phyloP scores from a whole-genome alignment of 2,329 filamentous ascomycete species.

The Fusarium bactridioides region DNA sequence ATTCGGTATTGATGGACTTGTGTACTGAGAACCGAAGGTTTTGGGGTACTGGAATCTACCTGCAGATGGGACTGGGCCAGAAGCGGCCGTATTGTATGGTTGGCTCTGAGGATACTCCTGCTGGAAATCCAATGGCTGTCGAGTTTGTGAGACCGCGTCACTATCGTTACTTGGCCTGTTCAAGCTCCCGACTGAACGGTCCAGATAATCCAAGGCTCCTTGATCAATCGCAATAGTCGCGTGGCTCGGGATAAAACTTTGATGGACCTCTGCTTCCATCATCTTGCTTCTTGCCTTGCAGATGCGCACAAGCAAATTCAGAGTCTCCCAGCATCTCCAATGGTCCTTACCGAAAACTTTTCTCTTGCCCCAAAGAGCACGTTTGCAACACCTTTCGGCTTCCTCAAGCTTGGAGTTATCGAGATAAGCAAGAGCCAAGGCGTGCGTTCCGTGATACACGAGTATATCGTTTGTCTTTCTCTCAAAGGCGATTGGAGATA shows the following conservation, averaged over 20 bases:
- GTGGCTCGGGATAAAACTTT: not conserved
- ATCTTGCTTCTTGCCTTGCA: not conserved
- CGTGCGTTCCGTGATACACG: not conserved
- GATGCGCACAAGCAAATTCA: not conserved
- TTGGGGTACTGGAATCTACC: not conserved
- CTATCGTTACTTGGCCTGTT: accelerated
- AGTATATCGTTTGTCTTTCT: not conserved
- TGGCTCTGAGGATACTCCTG: not conserved
- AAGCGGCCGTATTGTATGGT: not conserved
- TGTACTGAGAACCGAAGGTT: not conserved
- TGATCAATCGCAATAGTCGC: not conserved
- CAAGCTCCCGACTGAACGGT: not conserved
- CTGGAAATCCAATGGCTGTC: not conserved
- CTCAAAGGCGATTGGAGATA: not conserved
- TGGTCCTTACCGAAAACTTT: not conserved
- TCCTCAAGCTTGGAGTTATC: not conserved
- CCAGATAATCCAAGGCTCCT: not conserved
- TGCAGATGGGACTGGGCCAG: not conserved
- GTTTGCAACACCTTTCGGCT: not conserved
- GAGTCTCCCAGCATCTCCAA: not conserved
- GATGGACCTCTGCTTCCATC: not conserved
- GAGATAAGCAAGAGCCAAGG: not conserved
- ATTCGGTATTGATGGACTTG: not conserved
- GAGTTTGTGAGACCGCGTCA: not conserved
- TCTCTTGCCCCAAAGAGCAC: not conserved